Conservation (phyloP, 2,329 filamentous ascomycete species). For the Fusarium papillatum region DNA sequence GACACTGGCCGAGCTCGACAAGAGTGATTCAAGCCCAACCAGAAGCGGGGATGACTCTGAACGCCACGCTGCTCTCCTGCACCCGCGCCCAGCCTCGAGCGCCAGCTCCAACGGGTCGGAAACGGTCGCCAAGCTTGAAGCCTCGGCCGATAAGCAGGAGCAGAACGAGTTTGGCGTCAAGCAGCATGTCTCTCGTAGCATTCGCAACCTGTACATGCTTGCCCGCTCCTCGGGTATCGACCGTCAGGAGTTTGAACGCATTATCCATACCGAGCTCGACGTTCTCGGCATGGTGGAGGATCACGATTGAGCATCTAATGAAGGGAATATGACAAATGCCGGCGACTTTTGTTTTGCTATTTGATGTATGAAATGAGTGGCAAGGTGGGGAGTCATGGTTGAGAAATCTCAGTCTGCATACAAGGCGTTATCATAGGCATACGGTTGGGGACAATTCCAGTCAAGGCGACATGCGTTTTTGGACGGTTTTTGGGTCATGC, state of each 20-base stretch:
- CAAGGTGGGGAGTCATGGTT: conserved; percentile 12
- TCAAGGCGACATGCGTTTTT: background rate
- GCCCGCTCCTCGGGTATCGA: conserved; percentile 80
- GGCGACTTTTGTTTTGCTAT: background rate
- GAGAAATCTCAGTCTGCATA: conserved; percentile 32
- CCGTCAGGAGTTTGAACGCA: conserved; percentile 79
- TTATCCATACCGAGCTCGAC: conserved; percentile 80
- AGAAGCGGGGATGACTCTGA: conserved; percentile 47
- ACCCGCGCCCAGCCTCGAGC: conserved; percentile 72
- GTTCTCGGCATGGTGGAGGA: conserved; percentile 78
- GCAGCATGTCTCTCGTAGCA: conserved; percentile 82
- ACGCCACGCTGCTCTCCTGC: conserved; percentile 58
- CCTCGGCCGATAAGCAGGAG: conserved; percentile 67
- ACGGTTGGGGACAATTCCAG: conserved; percentile 10
- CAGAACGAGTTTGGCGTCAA: conserved; percentile 81
- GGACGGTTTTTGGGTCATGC: conserved; percentile 5
- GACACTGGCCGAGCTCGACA: conserved; percentile 60
- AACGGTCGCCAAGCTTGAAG: conserved; percentile 73
- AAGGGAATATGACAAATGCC: background rate
- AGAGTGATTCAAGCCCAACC: conserved; percentile 50
- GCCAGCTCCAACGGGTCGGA: conserved; percentile 68
- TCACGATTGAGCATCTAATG: conserved; percentile 44
- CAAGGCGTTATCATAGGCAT: conserved; percentile 39
- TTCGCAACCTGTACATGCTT: conserved; percentile 82
- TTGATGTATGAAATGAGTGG: background rate